A percentile compares a stretch with the other conserved stretches of the same genome.
Evolutionary conservation across 2,329 filamentous ascomycete species (phyloP).

Genomic region (Dryadomyces quercivorus): DNA sequence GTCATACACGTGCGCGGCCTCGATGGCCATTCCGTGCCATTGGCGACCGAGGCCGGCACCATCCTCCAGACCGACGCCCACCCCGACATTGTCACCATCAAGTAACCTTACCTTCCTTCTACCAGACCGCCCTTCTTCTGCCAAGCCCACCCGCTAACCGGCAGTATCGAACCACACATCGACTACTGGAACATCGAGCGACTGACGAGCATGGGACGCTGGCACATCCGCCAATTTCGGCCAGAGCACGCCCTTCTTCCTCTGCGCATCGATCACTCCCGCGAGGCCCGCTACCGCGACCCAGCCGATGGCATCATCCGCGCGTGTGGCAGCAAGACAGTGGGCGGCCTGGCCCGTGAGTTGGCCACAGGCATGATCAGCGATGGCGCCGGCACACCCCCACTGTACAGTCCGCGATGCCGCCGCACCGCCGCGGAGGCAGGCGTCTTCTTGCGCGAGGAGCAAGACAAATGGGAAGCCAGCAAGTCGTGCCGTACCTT

Average conservation of each 20-base stretch:
- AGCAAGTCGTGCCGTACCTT: constrained; percentile 8
- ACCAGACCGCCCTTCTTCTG: no score
- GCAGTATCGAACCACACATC: constrained; percentile 7
- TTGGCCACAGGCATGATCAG: constrained; percentile 3
- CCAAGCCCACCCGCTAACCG: not conserved
- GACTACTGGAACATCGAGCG: constrained; percentile 11
- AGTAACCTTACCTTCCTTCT: not conserved
- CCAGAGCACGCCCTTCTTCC: constrained; percentile 5
- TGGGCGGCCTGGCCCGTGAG: constrained; percentile 4
- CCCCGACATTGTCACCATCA: constrained; percentile 11
- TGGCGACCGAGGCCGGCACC: constrained; percentile 5
- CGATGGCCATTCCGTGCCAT: constrained; percentile 7
- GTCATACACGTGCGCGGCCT: constrained; percentile 5
- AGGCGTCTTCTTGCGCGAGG: not conserved
- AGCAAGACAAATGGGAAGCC: constrained; percentile 8
- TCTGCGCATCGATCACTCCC: constrained; percentile 8
- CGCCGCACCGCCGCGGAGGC: constrained; percentile 3
- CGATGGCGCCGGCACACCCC: not conserved
- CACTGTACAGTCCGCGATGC: not conserved
- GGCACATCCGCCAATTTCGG: constrained; percentile 10
- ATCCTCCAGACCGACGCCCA: constrained; percentile 3
- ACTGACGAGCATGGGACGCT: constrained; percentile 9
- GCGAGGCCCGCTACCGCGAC: constrained; percentile 9
- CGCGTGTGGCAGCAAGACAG: not conserved
- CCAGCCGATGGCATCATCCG: constrained; percentile 3